These are phyloP conservation scores for Glycyrrhiza uralensis DNA, from an alignment of 306 rosid species.

Conservation along the genomic window DNA sequence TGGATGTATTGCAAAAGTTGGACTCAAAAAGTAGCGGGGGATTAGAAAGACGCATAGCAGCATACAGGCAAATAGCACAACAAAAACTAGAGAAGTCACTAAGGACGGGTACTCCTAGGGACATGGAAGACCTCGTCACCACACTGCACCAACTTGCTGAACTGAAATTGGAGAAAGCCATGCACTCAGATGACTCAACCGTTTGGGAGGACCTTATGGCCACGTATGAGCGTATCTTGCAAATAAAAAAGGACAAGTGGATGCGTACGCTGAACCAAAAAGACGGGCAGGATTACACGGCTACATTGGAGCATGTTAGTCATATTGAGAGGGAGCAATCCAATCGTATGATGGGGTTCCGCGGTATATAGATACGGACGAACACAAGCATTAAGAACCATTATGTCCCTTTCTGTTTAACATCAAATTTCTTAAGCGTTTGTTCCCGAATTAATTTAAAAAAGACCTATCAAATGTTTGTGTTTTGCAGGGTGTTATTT, in stretches of 20 bases:
- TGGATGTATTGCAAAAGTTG: slow-evolving; percentile 19
- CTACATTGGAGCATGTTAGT: not conserved
- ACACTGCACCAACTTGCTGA: slow-evolving; percentile 10
- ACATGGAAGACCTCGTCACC: slow-evolving; percentile 15
- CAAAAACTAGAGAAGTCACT: slow-evolving; percentile 19
- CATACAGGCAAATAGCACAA: slow-evolving; percentile 8
- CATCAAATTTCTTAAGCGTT: not conserved
- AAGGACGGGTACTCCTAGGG: not conserved
- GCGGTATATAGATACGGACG: not conserved
- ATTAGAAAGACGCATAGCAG: slow-evolving; percentile 8
- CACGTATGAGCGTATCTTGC: not conserved
- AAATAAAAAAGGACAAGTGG: not conserved
- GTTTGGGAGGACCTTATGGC: slow-evolving; percentile 20
- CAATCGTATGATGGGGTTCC: not conserved
- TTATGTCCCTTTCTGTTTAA: not conserved
- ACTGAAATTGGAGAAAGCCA: slow-evolving; percentile 28
- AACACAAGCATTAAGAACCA: no score
- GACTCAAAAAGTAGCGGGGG: slow-evolving; percentile 5
- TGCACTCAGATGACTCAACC: not conserved
- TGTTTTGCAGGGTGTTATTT: no score
- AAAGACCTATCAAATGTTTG: no score
- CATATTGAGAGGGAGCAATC: not conserved
- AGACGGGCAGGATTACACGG: not conserved
- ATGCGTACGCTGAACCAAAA: not conserved
- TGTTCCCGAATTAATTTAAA: no score